A percentile compares a stretch with the other conserved stretches of the same genome.
Evolutionary conservation across 805 yeast genomes (phyloP).

Genomic region (Wickerhamomyces ciferrii): DNA sequence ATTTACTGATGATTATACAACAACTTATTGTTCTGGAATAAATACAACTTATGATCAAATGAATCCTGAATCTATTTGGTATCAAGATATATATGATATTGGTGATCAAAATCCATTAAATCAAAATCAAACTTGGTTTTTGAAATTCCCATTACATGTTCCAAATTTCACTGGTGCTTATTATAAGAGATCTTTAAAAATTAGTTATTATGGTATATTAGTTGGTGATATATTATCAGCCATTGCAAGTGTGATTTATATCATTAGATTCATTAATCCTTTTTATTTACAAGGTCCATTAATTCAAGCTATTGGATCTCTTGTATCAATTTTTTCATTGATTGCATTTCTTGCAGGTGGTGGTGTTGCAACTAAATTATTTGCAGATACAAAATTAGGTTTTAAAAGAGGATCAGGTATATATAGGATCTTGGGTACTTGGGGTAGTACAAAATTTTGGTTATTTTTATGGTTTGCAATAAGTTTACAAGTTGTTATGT

Average conservation of each 20-base stretch:
- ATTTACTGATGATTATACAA: slow-evolving; percentile 14
- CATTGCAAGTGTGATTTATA: not conserved
- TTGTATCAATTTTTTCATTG: not conserved
- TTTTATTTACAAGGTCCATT: not conserved
- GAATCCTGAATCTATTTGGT: not conserved
- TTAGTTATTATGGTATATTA: not conserved
- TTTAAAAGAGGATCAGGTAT: not conserved
- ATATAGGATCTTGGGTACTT: not conserved
- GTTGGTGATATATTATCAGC: not conserved
- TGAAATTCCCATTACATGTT: not conserved
- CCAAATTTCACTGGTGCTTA: not conserved
- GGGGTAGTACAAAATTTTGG: not conserved
- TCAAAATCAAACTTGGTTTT: not conserved
- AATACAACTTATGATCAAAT: not conserved
- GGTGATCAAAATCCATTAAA: not conserved
- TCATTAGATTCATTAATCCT: not conserved
- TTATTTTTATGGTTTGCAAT: not conserved
- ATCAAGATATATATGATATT: not conserved
- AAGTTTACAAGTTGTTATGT: not conserved
- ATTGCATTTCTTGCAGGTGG: not conserved
- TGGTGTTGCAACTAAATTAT: not conserved
- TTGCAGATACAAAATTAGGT: not conserved
- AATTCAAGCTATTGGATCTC: not conserved
- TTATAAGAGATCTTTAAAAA: not conserved
- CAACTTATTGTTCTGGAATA: slow-evolving; percentile 38